phyloP scores from a whole-genome alignment of 257 asterid species.

The Solanum chilense region DNA sequence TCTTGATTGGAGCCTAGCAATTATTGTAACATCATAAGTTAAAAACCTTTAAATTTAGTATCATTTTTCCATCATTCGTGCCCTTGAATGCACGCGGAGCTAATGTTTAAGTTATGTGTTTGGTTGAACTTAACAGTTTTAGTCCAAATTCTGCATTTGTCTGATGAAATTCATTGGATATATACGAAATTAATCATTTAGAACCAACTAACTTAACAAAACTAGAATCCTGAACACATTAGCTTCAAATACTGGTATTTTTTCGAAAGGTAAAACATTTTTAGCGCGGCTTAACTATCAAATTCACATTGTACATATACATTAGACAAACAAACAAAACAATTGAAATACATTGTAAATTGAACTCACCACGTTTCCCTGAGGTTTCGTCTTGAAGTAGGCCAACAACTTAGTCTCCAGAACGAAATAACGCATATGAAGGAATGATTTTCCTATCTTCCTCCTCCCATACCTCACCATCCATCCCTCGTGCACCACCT shows the following conservation, averaged over 20 bases:
- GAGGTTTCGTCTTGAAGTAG: slow-evolving; percentile 87
- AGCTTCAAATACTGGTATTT: background rate
- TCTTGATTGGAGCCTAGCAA: slow-evolving; percentile 64
- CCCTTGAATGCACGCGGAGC: background rate
- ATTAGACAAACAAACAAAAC: background rate
- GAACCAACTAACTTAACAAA: background rate
- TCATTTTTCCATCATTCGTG: background rate
- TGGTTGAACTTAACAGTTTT: background rate
- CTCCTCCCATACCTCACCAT: slow-evolving; percentile 92
- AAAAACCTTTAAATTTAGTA: background rate
- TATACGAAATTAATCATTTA: background rate
- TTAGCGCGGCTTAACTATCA: background rate
- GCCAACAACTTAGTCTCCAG: slow-evolving; percentile 70
- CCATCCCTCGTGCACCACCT: slow-evolving; percentile 90
- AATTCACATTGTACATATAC: background rate
- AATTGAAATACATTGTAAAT: background rate
- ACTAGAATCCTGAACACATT: background rate
- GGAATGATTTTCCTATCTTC: slow-evolving; percentile 75
- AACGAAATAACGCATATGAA: slow-evolving; percentile 88
- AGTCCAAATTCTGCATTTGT: background rate
- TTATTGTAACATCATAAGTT: background rate
- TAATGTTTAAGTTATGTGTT: background rate
- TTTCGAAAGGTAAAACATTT: background rate
- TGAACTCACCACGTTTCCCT: slow-evolving; percentile 48
- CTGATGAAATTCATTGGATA: background rate